Evolutionary conservation across 1,284 basidiomycete genomes (phyloP).

Genomic region (Kalmanozyma brasiliensis): DNA sequence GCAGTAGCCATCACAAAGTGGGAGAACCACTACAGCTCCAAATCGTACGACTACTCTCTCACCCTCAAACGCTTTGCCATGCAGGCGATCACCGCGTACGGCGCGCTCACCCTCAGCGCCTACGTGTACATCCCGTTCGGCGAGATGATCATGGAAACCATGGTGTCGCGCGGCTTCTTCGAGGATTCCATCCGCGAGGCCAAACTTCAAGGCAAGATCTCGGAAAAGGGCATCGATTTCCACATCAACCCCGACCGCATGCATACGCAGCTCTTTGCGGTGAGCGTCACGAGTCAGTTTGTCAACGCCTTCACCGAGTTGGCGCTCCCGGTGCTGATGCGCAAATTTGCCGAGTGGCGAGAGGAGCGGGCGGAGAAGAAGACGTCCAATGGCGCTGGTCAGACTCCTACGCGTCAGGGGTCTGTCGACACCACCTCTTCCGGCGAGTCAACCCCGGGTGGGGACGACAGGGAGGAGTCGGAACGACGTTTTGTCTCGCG

Average conservation of each 20-base stretch:
- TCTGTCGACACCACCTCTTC: conserved; percentile 20
- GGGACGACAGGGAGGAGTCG: conserved; percentile 64
- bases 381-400: not conserved
- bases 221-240: conserved; percentile 57
- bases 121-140: conserved; percentile 68
- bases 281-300: conserved; percentile 90
- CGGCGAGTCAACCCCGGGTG: conserved; percentile 24
- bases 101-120: conserved; percentile 62
- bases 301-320: conserved; percentile 85
- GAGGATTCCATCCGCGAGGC: conserved; percentile 48
- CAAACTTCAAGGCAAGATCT: conserved; percentile 50
- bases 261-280: conserved; percentile 92
- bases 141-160: conserved; percentile 58
- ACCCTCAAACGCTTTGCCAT: conserved; percentile 92
- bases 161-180: conserved; percentile 61
- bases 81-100: conserved; percentile 87
- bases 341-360: conserved; percentile 67
- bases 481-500: conserved; percentile 80
- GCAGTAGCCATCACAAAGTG: conserved; percentile 81
- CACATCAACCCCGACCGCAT: conserved; percentile 74
- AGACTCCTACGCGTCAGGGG: conserved; percentile 6
- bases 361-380: conserved; percentile 28
- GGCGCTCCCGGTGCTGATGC: conserved; percentile 75
- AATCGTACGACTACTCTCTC: conserved; percentile 79
- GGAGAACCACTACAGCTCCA: conserved; percentile 78